A percentile compares a stretch with the other conserved stretches of the same genome.
Conservation (phyloP, 2,329 filamentous ascomycete species). For the Fusarium compactum region DNA sequence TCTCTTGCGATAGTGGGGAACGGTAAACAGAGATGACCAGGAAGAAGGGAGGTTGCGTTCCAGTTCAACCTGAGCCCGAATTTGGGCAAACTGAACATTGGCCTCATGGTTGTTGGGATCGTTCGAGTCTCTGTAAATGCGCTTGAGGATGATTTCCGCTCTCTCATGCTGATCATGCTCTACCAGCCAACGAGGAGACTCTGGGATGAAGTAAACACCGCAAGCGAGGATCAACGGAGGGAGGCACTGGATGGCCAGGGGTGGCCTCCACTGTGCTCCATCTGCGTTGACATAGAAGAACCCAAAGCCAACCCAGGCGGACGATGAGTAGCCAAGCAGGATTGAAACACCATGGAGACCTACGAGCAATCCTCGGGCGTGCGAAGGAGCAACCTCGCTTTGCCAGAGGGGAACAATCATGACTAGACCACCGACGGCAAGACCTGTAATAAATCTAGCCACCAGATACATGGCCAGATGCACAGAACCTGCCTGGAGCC, state of each 20-base stretch:
- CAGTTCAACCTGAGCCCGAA: conserved; percentile 1
- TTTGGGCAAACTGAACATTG: not conserved
- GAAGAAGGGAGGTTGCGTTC: not conserved
- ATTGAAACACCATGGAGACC: conserved; percentile 2
- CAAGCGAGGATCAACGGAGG: not conserved
- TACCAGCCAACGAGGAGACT: conserved; percentile 1
- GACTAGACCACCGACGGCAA: not conserved
- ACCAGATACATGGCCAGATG: not conserved
- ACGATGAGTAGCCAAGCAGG: not conserved
- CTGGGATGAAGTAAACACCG: not conserved
- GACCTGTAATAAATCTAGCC: not conserved
- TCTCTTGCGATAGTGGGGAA: not conserved
- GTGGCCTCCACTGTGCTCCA: not conserved
- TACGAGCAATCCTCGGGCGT: not conserved
- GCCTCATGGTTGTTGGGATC: not conserved
- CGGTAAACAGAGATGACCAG: not conserved
- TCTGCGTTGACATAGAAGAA: not conserved
- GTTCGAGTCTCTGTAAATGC: not conserved
- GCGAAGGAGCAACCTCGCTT: not conserved
- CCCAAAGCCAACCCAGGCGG: not conserved
- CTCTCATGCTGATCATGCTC: conserved; percentile 1
- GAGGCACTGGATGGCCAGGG: not conserved
- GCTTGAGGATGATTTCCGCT: not conserved
- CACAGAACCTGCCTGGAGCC: not conserved
- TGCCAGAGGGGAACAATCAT: conserved; percentile 6